Conservation (phyloP, 306 rosid species). For the Alnus rubra region DNA sequence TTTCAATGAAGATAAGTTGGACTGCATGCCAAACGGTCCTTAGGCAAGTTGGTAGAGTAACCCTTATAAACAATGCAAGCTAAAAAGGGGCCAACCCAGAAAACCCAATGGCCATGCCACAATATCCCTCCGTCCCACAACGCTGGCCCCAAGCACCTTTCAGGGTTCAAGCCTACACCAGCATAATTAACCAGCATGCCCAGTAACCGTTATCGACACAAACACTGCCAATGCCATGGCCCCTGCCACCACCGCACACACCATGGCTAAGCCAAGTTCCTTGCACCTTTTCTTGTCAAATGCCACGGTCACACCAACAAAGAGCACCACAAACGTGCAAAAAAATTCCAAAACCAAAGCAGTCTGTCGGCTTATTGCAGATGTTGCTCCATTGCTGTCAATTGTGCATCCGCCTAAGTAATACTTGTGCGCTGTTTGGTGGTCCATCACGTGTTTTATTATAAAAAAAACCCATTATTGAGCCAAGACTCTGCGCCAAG, state of each 20-base stretch:
- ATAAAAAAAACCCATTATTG: conserved; percentile 51
- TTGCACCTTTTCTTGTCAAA: conserved; percentile 59
- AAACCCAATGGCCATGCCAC: conserved; percentile 88
- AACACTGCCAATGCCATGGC: conserved; percentile 63
- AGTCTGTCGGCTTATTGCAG: conserved; percentile 6
- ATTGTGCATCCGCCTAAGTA: conserved; percentile 76
- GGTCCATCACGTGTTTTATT: conserved; percentile 51
- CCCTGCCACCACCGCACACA: conserved; percentile 56
- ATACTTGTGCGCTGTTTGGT: conserved; percentile 24
- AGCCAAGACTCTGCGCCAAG: conserved; percentile 60
- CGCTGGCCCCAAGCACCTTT: conserved; percentile 75
- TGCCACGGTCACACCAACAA: conserved; percentile 61
- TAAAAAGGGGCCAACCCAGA: conserved; percentile 72
- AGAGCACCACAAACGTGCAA: conserved; percentile 72
- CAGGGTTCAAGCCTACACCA: conserved; percentile 71
- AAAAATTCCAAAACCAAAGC: conserved; percentile 60
- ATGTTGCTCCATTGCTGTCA: conserved; percentile 13
- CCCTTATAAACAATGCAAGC: conserved; percentile 55
- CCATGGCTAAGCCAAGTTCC: conserved; percentile 56
- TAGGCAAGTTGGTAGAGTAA: conserved; percentile 49
- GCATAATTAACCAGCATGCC: conserved; percentile 54
- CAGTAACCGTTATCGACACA: conserved; percentile 57
- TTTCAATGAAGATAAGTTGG: too few species aligned
- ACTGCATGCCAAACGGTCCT: too few species aligned
- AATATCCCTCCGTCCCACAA: conserved; percentile 48